A percentile compares a stretch with the other conserved stretches of the same genome.
phyloP scores from a whole-genome alignment of 2,329 filamentous ascomycete genomes.

The Elsinoe ampelina region DNA sequence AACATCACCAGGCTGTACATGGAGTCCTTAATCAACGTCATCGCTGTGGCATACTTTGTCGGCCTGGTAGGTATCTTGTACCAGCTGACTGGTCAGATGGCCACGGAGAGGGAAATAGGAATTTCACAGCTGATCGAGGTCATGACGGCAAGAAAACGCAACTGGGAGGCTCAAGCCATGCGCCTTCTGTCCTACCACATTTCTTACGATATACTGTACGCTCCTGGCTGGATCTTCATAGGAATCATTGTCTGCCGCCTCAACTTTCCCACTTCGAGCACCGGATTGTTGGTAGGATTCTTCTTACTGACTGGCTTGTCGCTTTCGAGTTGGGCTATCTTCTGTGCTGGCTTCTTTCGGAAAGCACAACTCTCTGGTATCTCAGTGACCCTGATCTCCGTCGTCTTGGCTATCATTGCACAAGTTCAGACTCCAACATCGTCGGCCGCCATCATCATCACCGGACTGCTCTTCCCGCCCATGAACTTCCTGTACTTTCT shows the following conservation, averaged over 20 bases:
- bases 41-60: slow-evolving; percentile 71
- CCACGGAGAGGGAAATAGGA: slow-evolving; percentile 73
- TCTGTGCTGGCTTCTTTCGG: slow-evolving; percentile 75
- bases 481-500: slow-evolving; percentile 84
- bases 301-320: slow-evolving; percentile 69
- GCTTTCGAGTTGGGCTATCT: slow-evolving; percentile 68
- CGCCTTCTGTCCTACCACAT: slow-evolving; percentile 72
- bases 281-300: slow-evolving; percentile 45
- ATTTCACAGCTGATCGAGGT: slow-evolving; percentile 84
- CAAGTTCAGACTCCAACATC: slow-evolving; percentile 59
- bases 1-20: slow-evolving; percentile 63
- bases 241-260: slow-evolving; percentile 55
- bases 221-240: slow-evolving; percentile 74
- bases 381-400: slow-evolving; percentile 59
- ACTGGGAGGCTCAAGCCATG: slow-evolving; percentile 69
- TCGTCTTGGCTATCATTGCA: slow-evolving; percentile 71
- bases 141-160: slow-evolving; percentile 70
- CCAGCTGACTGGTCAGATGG: slow-evolving; percentile 77
- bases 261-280: slow-evolving; percentile 41
- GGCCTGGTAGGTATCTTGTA: slow-evolving; percentile 75
- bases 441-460: slow-evolving; percentile 55
- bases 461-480: slow-evolving; percentile 72
- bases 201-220: slow-evolving; percentile 69
- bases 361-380: slow-evolving; percentile 84
- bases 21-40: slow-evolving; percentile 61